A percentile compares a stretch with the other conserved stretches of the same genome.
phyloP scores from a whole-genome alignment of 2,329 filamentous ascomycete genomes.

The Nothophaeocryptopus gaeumannii region DNA sequence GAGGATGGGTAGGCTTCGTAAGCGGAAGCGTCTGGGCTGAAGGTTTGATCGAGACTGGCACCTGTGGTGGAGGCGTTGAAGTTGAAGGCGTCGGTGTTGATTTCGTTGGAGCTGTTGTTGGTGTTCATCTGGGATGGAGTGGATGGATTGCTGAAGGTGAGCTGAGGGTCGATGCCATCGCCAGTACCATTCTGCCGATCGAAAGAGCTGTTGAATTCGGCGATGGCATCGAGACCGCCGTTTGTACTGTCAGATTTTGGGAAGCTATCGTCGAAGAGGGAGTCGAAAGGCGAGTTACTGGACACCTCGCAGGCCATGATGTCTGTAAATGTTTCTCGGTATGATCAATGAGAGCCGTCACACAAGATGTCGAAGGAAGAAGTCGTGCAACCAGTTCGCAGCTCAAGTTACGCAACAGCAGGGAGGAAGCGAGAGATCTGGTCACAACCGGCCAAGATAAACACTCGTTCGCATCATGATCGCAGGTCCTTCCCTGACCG shows the following conservation, averaged over 20 bases:
- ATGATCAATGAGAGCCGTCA: background rate
- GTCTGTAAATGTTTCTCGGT: background rate
- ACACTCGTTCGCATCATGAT: conserved; percentile 26
- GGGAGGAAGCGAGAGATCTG: background rate
- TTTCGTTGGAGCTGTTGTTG: conserved; percentile 3
- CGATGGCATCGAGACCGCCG: conserved; percentile 16
- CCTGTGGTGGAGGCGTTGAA: conserved; percentile 1
- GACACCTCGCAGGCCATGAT: conserved; percentile 22
- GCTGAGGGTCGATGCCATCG: conserved; percentile 14
- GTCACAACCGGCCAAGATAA: conserved; percentile 12
- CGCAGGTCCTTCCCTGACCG: conserved; percentile 16
- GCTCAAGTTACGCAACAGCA: background rate
- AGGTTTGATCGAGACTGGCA: conserved; percentile 14
- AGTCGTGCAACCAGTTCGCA: conserved; percentile 21
- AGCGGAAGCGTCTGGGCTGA: conserved; percentile 9
- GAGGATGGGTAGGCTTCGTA: conserved; percentile 18
- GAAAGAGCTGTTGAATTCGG: conserved; percentile 22
- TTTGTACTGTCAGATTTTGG: conserved; percentile 8
- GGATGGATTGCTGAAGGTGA: conserved; percentile 13
- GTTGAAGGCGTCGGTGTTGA: conserved; percentile 4
- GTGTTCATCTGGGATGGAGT: conserved; percentile 6
- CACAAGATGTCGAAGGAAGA: background rate
- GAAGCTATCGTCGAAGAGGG: conserved; percentile 15
- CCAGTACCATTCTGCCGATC: conserved; percentile 2
- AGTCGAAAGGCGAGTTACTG: conserved; percentile 18